phyloP scores from a whole-genome alignment of 2,329 filamentous ascomycete species.

The Periconia sp. region DNA sequence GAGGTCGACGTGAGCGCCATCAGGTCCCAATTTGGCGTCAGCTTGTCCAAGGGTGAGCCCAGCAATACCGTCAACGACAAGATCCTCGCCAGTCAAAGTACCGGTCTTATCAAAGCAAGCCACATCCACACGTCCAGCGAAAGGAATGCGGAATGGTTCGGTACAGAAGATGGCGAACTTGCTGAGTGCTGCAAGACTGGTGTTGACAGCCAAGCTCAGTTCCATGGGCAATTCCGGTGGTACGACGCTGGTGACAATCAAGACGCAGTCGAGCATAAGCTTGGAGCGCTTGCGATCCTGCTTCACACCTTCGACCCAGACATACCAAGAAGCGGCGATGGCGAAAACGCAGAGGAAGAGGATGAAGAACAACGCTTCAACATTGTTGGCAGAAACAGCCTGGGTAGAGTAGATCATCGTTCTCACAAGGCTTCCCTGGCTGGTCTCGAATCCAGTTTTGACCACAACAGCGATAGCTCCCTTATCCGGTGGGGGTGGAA shows the following conservation, averaged over 20 bases:
- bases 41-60: conserved; percentile 74
- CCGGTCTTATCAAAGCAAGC: conserved; percentile 99
- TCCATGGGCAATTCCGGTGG: conserved; percentile 99
- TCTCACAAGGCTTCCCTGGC: conserved; percentile 92
- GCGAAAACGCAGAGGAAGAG: conserved; percentile 95
- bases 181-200: conserved; percentile 88
- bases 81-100: conserved; percentile 91
- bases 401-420: conserved; percentile 99
- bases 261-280: conserved; percentile 91
- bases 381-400: conserved; percentile 97
- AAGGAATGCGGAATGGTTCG: conserved; percentile 97
- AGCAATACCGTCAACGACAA: conserved; percentile 95
- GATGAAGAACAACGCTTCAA: conserved; percentile 95
- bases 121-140: conserved; percentile 90
- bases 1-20: conserved; percentile 82
- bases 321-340: conserved; percentile 96
- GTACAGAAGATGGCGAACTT: conserved; percentile 98
- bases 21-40: conserved; percentile 68
- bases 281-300: conserved; percentile 97
- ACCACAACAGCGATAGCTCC: conserved; percentile 91
- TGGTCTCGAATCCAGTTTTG: conserved; percentile 98
- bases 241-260: conserved; percentile 97
- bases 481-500: conserved; percentile 84
- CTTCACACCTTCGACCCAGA: conserved; percentile 94
- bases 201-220: conserved; percentile 94